These are phyloP conservation scores for Syzygium aqueum DNA, from an alignment of 345 rosid species.

Conservation along the genomic window DNA sequence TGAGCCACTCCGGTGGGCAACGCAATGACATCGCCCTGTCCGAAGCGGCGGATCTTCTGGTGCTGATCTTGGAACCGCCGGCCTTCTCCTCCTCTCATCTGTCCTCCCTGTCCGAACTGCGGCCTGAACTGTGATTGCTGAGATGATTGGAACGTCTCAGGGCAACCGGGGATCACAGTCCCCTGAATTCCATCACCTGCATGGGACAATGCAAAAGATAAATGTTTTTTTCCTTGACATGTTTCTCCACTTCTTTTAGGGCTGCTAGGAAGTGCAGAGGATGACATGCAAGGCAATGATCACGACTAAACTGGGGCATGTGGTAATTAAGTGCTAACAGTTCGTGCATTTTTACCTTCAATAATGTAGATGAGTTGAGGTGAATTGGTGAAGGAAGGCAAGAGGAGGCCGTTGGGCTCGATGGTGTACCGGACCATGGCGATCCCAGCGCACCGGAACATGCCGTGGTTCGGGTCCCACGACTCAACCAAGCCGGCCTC, in stretches of 20 bases:
- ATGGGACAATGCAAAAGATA: not conserved
- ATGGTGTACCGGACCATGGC: slow-evolving; percentile 29
- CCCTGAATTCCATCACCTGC: slow-evolving; percentile 44
- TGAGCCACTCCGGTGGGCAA: slow-evolving; percentile 44
- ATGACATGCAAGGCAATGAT: not conserved
- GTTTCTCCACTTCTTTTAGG: not conserved
- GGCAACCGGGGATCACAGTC: slow-evolving; percentile 43
- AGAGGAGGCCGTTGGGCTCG: slow-evolving; percentile 41
- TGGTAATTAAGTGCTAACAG: not conserved
- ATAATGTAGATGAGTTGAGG: slow-evolving; percentile 43
- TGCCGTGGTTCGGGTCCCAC: slow-evolving; percentile 45
- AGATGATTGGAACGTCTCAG: slow-evolving; percentile 58
- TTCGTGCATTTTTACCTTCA: not conserved
- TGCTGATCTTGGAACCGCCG: slow-evolving; percentile 35
- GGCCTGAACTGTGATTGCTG: slow-evolving; percentile 12
- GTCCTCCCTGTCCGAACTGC: not conserved
- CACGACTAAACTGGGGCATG: not conserved
- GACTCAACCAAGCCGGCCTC: slow-evolving; percentile 53
- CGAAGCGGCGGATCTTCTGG: slow-evolving; percentile 41
- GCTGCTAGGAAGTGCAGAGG: not conserved
- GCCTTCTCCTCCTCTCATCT: slow-evolving; percentile 3
- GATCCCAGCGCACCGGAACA: slow-evolving; percentile 56
- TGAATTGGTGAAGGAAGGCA: slow-evolving; percentile 34
- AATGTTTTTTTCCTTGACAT: not conserved
- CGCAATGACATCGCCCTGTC: slow-evolving; percentile 38